Evolutionary conservation across 805 yeast genomes (phyloP).

Genomic region (Saturnispora quitensis): DNA sequence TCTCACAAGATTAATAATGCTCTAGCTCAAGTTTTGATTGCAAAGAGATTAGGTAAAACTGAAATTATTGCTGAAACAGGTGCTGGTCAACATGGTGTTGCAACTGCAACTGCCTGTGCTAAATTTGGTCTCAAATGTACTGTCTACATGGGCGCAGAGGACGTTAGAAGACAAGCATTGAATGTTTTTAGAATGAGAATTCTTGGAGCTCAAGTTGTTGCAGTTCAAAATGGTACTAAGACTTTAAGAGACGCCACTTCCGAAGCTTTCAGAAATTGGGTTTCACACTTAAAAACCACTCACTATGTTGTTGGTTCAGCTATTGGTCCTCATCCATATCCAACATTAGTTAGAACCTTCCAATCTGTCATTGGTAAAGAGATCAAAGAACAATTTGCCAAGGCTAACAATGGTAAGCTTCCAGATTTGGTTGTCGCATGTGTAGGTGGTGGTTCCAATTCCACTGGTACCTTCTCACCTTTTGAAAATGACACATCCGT

Average conservation of each 20-base stretch:
- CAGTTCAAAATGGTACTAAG: slow-evolving; percentile 90
- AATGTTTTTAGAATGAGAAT: slow-evolving; percentile 97
- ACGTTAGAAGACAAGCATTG: slow-evolving; percentile 95
- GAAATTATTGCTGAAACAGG: slow-evolving; percentile 84
- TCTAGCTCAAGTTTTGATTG: slow-evolving; percentile 70
- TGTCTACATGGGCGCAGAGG: slow-evolving; percentile 98
- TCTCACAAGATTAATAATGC: slow-evolving; percentile 84
- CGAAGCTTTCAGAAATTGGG: slow-evolving; percentile 96
- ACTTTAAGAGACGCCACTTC: slow-evolving; percentile 97
- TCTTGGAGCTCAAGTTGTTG: slow-evolving; percentile 89
- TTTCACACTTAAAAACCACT: slow-evolving; percentile 72
- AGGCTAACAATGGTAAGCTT: slow-evolving; percentile 66
- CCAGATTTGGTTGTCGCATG: slow-evolving; percentile 97
- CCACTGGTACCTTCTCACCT: slow-evolving; percentile 92
- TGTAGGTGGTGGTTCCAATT: slow-evolving; percentile 98
- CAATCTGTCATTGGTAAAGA: slow-evolving; percentile 95
- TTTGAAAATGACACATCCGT: slow-evolving; percentile 77
- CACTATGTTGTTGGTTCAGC: slow-evolving; percentile 98
- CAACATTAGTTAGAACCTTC: slow-evolving; percentile 95
- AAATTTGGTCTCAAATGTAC: slow-evolving; percentile 89
- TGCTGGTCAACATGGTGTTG: slow-evolving; percentile 92
- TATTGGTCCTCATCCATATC: slow-evolving; percentile 99
- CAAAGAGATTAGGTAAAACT: slow-evolving; percentile 68
- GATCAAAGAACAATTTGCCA: slow-evolving; percentile 82
- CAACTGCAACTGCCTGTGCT: slow-evolving; percentile 89